Evolutionary conservation across 345 rosid genomes (phyloP).

Genomic region (Jatropha curcas): DNA sequence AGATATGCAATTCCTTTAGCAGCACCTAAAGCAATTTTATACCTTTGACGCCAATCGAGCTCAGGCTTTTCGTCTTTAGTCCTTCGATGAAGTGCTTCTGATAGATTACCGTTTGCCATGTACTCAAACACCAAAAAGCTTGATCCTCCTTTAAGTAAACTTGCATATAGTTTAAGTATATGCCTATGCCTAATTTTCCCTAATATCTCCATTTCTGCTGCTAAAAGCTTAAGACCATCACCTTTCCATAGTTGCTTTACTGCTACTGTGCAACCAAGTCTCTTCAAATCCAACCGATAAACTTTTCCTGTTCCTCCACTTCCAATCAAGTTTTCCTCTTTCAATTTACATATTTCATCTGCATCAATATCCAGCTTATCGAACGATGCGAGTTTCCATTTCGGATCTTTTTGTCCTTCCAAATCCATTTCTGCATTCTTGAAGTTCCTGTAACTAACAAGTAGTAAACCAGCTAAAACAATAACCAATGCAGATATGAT

Average conservation of each 20-base stretch:
- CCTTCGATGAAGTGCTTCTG: slow-evolving; percentile 52
- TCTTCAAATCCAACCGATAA: slow-evolving; percentile 74
- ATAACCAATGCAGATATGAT: slow-evolving; percentile 42
- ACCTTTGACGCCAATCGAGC: slow-evolving; percentile 68
- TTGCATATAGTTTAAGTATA: slow-evolving; percentile 76
- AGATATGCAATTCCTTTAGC: slow-evolving; percentile 86
- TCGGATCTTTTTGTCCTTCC: slow-evolving; percentile 36
- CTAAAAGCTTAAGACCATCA: slow-evolving; percentile 50
- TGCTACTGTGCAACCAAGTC: slow-evolving; percentile 59
- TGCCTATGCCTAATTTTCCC: slow-evolving; percentile 80
- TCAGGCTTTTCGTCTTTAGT: slow-evolving; percentile 54
- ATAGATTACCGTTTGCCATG: slow-evolving; percentile 80
- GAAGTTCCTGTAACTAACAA: slow-evolving; percentile 52
- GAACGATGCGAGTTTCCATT: slow-evolving; percentile 66
- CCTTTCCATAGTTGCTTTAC: slow-evolving; percentile 71
- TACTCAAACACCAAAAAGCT: slow-evolving; percentile 79
- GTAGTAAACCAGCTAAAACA: slow-evolving; percentile 45
- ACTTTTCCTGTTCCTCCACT: slow-evolving; percentile 87
- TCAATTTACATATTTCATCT: slow-evolving; percentile 63
- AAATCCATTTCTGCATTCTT: slow-evolving; percentile 36
- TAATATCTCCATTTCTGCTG: slow-evolving; percentile 76
- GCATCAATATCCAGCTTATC: slow-evolving; percentile 72
- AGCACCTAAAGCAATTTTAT: slow-evolving; percentile 70
- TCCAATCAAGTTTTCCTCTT: slow-evolving; percentile 68
- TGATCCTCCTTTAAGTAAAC: slow-evolving; percentile 55